Evolutionary conservation across 805 yeast genomes (phyloP).

Genomic region (Scheffersomyces amazonensis): DNA sequence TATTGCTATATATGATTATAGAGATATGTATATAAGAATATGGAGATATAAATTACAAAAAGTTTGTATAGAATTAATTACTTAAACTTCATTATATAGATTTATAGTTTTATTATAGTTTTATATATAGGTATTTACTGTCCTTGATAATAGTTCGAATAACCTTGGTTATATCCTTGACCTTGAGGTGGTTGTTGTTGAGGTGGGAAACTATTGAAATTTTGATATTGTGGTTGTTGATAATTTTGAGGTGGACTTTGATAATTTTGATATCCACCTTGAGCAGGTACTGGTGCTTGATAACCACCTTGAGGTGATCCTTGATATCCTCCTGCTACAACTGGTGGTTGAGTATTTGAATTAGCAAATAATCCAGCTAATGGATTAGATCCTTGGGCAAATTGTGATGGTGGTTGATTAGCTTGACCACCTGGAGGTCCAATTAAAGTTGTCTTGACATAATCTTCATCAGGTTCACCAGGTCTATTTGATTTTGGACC

Average conservation of each 20-base stretch:
- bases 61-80: no score
- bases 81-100: no score
- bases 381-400: slow-evolving; percentile 42
- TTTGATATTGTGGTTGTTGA: slow-evolving; percentile 30
- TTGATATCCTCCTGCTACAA: slow-evolving; percentile 3
- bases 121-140: no score
- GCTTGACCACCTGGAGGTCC: slow-evolving; percentile 6
- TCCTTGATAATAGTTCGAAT: no score
- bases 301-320: slow-evolving; percentile 5
- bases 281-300: not conserved
- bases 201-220: slow-evolving; percentile 35
- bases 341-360: slow-evolving; percentile 12
- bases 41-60: no score
- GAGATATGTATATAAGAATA: no score
- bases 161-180: no score
- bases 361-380: slow-evolving; percentile 45
- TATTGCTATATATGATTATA: no score
- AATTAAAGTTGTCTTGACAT: slow-evolving; percentile 31
- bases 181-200: slow-evolving; percentile 13
- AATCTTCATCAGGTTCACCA: slow-evolving; percentile 49
- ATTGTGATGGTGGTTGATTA: slow-evolving; percentile 20
- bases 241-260: slow-evolving; percentile 13
- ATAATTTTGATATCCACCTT: no score
- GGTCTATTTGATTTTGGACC: slow-evolving; percentile 75
- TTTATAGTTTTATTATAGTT: no score